Evolutionary conservation across 805 yeast species (phyloP).

Genomic region (Candida insectalens): DNA sequence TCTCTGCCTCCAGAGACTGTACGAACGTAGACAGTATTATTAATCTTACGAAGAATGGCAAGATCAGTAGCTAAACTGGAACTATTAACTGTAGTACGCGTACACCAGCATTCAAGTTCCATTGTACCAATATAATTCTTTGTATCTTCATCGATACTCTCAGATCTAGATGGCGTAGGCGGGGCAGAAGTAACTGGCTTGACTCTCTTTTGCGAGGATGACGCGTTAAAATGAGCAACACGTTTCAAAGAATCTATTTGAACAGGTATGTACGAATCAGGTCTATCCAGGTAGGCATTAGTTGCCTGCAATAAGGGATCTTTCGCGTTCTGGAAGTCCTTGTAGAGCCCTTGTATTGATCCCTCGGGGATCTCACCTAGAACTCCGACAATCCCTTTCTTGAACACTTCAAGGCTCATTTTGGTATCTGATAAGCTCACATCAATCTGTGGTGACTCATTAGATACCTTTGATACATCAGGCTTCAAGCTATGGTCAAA

Average conservation of each 20-base stretch:
- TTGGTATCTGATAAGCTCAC: no score
- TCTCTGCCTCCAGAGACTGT: conserved; percentile 6
- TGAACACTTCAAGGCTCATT: conserved; percentile 3
- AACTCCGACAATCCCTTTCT: conserved; percentile 24
- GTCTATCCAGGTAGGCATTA: conserved; percentile 28
- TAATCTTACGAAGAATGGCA: conserved; percentile 10
- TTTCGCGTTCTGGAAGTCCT: conserved; percentile 16
- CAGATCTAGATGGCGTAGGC: no score
- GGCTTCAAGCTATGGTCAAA: conserved; percentile 8
- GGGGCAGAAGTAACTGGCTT: no score
- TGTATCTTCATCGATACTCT: not conserved
- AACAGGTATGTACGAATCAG: conserved; percentile 7
- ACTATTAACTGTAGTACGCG: conserved; percentile 47
- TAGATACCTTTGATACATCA: not conserved
- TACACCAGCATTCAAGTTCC: conserved; percentile 60
- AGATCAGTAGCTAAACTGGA: conserved; percentile 28
- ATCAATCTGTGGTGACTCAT: no score
- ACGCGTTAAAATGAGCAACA: not conserved
- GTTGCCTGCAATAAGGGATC: conserved; percentile 29
- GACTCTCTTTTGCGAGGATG: no score
- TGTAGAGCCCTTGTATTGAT: conserved; percentile 15
- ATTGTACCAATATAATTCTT: conserved; percentile 45
- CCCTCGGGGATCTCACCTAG: conserved; percentile 23
- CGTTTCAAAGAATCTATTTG: not conserved
- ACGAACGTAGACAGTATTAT: conserved; percentile 18